Percentiles rank a stretch among this genome's conserved stretches.
Evolutionary conservation across 805 yeast genomes (phyloP).

Genomic region (Starmerella bacillaris): DNA sequence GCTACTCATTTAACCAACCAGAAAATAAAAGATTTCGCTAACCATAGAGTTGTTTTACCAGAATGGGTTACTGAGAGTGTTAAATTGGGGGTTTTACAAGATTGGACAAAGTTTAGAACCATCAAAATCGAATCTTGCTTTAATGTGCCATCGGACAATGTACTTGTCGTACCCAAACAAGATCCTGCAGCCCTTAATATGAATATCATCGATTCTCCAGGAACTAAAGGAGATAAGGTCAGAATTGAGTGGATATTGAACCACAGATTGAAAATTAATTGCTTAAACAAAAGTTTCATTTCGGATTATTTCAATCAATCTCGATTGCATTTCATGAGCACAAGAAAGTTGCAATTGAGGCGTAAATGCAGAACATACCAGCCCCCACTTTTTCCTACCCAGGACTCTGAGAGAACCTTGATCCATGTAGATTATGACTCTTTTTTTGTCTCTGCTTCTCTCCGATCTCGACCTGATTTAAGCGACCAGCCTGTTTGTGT

Average conservation of each 20-base stretch:
- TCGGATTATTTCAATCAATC: conserved; percentile 59
- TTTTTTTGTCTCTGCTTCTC: conserved; percentile 77
- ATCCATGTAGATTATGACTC: conserved; percentile 87
- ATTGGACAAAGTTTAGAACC: conserved; percentile 55
- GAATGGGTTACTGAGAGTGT: conserved; percentile 63
- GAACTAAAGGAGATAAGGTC: conserved; percentile 8
- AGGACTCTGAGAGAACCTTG: conserved; percentile 22
- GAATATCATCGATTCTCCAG: conserved; percentile 3
- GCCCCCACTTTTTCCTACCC: not conserved
- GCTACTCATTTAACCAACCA: conserved; percentile 65
- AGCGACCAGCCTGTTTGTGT: conserved; percentile 48
- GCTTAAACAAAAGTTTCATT: conserved; percentile 63
- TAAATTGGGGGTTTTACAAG: conserved; percentile 29
- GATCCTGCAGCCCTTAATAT: not conserved
- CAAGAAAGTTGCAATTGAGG: conserved; percentile 65
- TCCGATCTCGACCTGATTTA: conserved; percentile 36
- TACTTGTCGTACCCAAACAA: not conserved
- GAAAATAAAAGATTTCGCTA: conserved; percentile 45
- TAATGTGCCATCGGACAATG: not conserved
- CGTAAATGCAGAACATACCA: conserved; percentile 29
- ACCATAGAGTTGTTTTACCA: conserved; percentile 63
- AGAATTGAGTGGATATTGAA: conserved; percentile 10
- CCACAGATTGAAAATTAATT: conserved; percentile 13
- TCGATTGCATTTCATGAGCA: conserved; percentile 70
- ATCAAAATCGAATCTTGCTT: too few species aligned